Evolutionary conservation across 1,284 basidiomycete genomes (phyloP).

Genomic region (Ganoderma resinaceum): DNA sequence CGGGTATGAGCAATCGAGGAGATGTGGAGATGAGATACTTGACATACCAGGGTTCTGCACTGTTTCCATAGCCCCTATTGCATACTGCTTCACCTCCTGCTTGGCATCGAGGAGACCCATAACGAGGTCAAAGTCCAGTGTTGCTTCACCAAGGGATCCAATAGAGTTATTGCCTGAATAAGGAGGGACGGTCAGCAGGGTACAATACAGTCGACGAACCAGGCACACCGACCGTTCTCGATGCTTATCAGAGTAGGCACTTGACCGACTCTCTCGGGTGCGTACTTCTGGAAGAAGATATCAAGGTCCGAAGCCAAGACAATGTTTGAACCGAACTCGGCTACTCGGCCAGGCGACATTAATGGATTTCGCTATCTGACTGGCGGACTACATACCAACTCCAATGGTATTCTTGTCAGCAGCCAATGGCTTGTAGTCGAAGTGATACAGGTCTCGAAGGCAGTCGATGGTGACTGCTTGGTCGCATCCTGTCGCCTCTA

Average conservation of each 20-base stretch:
- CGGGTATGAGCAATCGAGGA: not conserved
- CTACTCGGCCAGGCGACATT: constrained; percentile 46
- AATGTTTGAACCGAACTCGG: constrained; percentile 56
- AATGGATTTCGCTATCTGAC: not conserved
- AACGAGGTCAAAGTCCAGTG: constrained; percentile 58
- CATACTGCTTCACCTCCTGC: constrained; percentile 2
- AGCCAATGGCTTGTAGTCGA: constrained; percentile 20
- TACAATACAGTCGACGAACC: not conserved
- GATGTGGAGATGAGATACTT: too few species aligned
- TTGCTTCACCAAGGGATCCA: constrained; percentile 52
- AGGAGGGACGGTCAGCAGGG: not conserved
- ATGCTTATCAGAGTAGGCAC: constrained; percentile 39
- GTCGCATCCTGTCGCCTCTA: constrained; percentile 21
- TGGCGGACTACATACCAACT: constrained; percentile 19
- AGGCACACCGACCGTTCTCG: constrained; percentile 47
- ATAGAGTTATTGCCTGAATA: constrained; percentile 37
- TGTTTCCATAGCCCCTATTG: not conserved
- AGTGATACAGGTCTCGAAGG: constrained; percentile 29
- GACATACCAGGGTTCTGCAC: not conserved
- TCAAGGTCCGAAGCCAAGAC: constrained; percentile 51
- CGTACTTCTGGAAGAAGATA: constrained; percentile 47
- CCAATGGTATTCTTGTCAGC: constrained; percentile 23
- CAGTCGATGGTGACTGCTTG: constrained; percentile 26
- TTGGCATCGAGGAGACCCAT: constrained; percentile 47
- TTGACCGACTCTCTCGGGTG: constrained; percentile 39